Evolutionary conservation across 352 stramenopile genomes (phyloP), one percentile per base, ranked within the genome.

Genomic region (Peronospora destructor): DNA sequence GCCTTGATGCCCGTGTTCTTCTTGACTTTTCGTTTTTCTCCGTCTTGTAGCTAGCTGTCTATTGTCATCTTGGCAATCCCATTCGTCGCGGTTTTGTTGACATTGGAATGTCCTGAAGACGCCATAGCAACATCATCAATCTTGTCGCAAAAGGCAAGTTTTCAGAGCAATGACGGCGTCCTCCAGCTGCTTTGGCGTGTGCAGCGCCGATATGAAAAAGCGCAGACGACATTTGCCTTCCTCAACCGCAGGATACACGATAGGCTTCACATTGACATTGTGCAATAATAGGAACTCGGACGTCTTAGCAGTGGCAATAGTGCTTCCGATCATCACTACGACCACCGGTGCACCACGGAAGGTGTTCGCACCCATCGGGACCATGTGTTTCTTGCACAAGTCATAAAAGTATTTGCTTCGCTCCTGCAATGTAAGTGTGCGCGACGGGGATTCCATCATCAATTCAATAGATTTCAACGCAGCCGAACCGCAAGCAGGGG

Each of bases 201-300:
- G 79, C 28, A 87, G 53, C 13, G 76, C 73, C 39, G 76, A 91
- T 44, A 94, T 87, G 57, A 94, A 94, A 51, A 94, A 94, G 14
- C 83, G 80, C 33, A 94, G 55, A 34, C 83, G 74, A 37, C 78
- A 87, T 52, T 91, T 88, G 41, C 83, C 83, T 54, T 88, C 79
- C 40, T 89, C 83, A 23, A 94, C 83, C 0, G 83, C 83, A 34
- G 83, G 83, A 45, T 94, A 84, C 54, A 94, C 81, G 44, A 90
- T 91, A 6, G 83, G 78, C 53, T 89, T 94, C 29, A 91, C 80
- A 46, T 91, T 91, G 14, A 91, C 56, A 32, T 80, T 57, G 32
- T 84, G 64, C 13, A 63, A 34, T 11, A 66, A 61, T 35, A 91
- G 53, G 43, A 62, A 82, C 51, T 86, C 73, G 34, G 80, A 91